Conservation (phyloP, 2,329 filamentous ascomycete genomes). For the Fusarium phyllophilum region DNA sequence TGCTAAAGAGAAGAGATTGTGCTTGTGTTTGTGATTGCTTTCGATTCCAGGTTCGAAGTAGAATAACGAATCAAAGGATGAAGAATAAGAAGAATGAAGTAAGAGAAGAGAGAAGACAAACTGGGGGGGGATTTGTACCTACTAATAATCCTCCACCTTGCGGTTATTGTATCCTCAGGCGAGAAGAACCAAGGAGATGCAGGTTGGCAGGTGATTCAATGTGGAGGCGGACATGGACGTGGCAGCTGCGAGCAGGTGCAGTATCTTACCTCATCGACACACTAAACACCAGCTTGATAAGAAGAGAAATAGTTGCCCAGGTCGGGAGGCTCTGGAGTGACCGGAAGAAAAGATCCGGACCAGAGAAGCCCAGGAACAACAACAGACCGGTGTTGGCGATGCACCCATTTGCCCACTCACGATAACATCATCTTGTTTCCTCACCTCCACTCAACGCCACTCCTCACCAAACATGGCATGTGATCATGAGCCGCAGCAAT, state of each 20-base stretch:
- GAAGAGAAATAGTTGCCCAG: neutral
- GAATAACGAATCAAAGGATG: conserved; percentile 30
- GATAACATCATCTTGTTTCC: conserved; percentile 9
- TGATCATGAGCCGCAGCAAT: conserved; percentile 4
- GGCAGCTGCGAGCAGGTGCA: conserved; percentile 39
- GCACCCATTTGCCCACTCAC: conserved; percentile 9
- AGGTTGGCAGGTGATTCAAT: conserved; percentile 24
- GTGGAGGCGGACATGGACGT: conserved; percentile 30
- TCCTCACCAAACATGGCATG: conserved; percentile 6
- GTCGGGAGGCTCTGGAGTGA: neutral
- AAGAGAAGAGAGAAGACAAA: conserved; percentile 1
- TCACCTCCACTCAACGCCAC: neutral
- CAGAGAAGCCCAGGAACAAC: neutral
- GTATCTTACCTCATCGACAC: neutral
- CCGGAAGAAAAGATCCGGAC: conserved; percentile 22
- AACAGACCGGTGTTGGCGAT: conserved; percentile 1
- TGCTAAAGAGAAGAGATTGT: neutral
- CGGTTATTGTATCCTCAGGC: conserved; percentile 33
- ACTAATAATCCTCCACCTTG: neutral
- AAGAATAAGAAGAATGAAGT: conserved; percentile 27
- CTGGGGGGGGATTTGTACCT: neutral
- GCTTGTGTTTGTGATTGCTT: conserved; percentile 18
- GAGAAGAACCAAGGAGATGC: conserved; percentile 24
- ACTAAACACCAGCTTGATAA: neutral
- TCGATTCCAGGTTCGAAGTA: conserved; percentile 30